phyloP scores from a whole-genome alignment of 116 monocot species.

The Trichopus zeylanicus region DNA sequence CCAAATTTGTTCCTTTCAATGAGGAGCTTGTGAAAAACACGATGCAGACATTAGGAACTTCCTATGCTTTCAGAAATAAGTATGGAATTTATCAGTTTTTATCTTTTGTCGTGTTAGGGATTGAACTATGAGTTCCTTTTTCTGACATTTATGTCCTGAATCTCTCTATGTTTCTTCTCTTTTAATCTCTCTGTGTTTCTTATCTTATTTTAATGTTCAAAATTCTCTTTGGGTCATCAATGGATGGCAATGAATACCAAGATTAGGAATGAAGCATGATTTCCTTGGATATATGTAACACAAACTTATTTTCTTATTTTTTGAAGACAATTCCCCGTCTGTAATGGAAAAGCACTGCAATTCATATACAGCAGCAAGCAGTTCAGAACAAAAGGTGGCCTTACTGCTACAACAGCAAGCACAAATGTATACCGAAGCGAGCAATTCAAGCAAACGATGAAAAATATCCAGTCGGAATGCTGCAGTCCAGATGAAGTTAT shows the following conservation, averaged over 20 bases:
- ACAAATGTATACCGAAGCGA: conserved; percentile 53
- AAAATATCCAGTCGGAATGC: conserved; percentile 37
- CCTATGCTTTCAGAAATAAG: conserved; percentile 71
- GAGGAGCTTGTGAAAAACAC: conserved; percentile 51
- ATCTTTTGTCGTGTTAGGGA: too few species aligned
- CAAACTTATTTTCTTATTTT: too few species aligned
- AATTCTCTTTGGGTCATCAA: too few species aligned
- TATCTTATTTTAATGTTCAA: too few species aligned
- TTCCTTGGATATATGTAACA: too few species aligned
- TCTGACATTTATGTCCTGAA: background rate
- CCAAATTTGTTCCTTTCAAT: conserved; percentile 70
- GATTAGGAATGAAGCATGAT: too few species aligned
- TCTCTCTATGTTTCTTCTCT: too few species aligned
- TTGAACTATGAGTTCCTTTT: too few species aligned
- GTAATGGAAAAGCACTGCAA: conserved; percentile 63
- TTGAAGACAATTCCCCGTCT: conserved; percentile 53
- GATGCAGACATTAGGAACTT: conserved; percentile 60
- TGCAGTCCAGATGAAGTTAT: conserved; percentile 71
- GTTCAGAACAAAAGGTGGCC: conserved; percentile 38
- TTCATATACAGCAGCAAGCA: conserved; percentile 70
- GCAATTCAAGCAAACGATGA: conserved; percentile 37
- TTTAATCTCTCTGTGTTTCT: too few species aligned
- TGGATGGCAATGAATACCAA: too few species aligned
- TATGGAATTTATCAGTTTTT: conserved; percentile 1
- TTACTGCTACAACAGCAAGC: conserved; percentile 52